Percentiles rank a stretch among this genome's conserved stretches.
Conservation (phyloP, 148 eudicot species). For the Silene latifolia region DNA sequence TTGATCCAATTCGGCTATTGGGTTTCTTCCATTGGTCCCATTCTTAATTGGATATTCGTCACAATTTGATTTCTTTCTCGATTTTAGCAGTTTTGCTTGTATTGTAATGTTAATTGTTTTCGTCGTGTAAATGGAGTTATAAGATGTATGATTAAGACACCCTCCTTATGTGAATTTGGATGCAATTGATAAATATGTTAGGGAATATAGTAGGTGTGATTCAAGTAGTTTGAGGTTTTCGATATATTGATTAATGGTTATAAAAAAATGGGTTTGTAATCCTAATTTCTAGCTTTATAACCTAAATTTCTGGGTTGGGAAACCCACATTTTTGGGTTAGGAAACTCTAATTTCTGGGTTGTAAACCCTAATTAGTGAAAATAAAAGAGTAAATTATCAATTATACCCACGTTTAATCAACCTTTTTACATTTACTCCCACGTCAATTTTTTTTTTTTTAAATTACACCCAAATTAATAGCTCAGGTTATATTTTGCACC, state of each 20-base stretch:
- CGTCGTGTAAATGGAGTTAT: slow-evolving; percentile 45
- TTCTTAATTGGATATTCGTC: slow-evolving; percentile 49
- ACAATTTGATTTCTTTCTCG: slow-evolving; percentile 49
- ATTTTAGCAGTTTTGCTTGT: slow-evolving; percentile 48
- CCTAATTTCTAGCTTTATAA: too few relatives aligned
- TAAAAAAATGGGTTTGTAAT: slow-evolving; percentile 44
- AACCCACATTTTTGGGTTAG: too few relatives aligned
- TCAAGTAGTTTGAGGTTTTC: slow-evolving; percentile 38
- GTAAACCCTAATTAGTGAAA: too few relatives aligned
- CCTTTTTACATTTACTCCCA: too few relatives aligned
- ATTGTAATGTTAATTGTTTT: slow-evolving; percentile 41
- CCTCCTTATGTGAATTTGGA: slow-evolving; percentile 35
- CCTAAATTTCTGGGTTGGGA: too few relatives aligned
- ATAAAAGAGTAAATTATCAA: too few relatives aligned
- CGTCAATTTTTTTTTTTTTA: too few relatives aligned
- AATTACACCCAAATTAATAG: too few relatives aligned
- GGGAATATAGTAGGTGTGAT: slow-evolving; percentile 28
- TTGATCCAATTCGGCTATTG: slow-evolving; percentile 51
- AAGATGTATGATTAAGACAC: slow-evolving; percentile 36
- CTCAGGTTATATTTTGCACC: too few relatives aligned
- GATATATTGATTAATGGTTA: slow-evolving; percentile 58
- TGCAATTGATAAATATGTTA: slow-evolving; percentile 39
- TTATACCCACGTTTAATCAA: too few relatives aligned
- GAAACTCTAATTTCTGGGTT: too few relatives aligned
- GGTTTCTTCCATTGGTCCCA: slow-evolving; percentile 70